Percentiles rank a stretch among this genome's conserved stretches.
Evolutionary conservation across 225 moss, liverwort and hornwort species (phyloP).

Genomic region (Rhytidiadelphus loreus): DNA sequence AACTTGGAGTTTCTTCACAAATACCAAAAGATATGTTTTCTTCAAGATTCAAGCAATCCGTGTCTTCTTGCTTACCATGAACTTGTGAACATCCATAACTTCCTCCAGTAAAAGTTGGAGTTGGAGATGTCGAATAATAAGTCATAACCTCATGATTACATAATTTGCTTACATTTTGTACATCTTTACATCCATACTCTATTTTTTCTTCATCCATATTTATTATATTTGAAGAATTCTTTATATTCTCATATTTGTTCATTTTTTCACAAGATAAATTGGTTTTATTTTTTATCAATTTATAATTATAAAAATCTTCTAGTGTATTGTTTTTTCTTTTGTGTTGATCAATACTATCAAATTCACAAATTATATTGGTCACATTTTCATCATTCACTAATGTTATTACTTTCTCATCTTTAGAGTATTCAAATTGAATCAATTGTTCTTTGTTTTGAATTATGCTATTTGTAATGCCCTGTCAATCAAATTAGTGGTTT

Average conservation of each 20-base stretch:
- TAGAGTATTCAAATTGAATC: neutral
- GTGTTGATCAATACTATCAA: neutral
- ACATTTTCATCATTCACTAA: neutral
- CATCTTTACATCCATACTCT: neutral
- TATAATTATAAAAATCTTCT: neutral
- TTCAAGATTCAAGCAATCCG: neutral
- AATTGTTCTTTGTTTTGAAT: neutral
- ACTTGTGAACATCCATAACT: neutral
- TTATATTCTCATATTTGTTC: neutral
- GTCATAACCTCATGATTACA: neutral
- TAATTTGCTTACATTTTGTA: neutral
- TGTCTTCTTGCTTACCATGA: neutral
- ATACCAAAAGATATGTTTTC: slow-evolving; percentile 15
- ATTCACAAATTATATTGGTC: neutral
- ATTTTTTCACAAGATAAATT: neutral
- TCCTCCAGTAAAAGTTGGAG: neutral
- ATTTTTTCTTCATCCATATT: neutral
- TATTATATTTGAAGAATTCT: neutral
- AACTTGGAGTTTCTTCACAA: slow-evolving; percentile 22
- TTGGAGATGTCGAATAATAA: neutral
- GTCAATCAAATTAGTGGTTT: neutral
- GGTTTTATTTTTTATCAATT: neutral
- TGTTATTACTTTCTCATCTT: neutral
- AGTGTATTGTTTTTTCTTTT: neutral
- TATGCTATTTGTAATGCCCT: neutral